phyloP scores from a whole-genome alignment of 352 stramenopile genomes.

The Pythium brachiatum region DNA sequence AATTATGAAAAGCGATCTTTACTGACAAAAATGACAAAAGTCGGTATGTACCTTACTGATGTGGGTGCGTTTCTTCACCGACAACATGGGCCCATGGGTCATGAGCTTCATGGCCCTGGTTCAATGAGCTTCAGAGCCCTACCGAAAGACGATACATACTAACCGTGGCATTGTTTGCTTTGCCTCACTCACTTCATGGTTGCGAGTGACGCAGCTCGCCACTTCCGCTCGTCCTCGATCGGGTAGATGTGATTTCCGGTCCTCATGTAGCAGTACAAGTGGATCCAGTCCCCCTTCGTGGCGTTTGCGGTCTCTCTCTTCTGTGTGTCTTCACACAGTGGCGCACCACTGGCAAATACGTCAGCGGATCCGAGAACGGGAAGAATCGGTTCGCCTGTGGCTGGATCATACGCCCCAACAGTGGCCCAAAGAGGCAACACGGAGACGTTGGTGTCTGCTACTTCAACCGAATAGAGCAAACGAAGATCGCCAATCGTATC shows the following conservation, averaged over 20 bases:
- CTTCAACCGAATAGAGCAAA: not conserved
- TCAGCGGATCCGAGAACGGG: constrained; percentile 7
- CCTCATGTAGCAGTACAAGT: not conserved
- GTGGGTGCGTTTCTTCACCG: too few species aligned
- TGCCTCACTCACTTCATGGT: too few species aligned
- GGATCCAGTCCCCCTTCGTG: not conserved
- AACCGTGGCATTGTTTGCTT: too few species aligned
- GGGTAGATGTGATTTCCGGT: constrained; percentile 6
- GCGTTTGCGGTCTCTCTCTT: not conserved
- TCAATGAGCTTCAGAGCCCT: too few species aligned
- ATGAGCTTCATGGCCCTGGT: too few species aligned
- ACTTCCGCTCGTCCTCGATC: constrained; percentile 14
- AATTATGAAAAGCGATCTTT: too few species aligned
- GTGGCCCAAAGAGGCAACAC: constrained; percentile 1
- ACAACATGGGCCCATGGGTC: too few species aligned
- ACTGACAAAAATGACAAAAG: too few species aligned
- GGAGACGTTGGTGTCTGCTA: constrained; percentile 3
- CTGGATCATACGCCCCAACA: not conserved
- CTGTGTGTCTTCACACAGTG: constrained; percentile 4
- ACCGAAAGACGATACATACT: too few species aligned
- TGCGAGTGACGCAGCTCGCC: constrained; percentile 1
- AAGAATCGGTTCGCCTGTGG: not conserved
- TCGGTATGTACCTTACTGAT: too few species aligned
- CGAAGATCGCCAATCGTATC: not conserved
- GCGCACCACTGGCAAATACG: not conserved